These are phyloP conservation scores for Liriodendron chinense DNA, from an alignment of 164 flowering plant genomes.

Conservation along the genomic window DNA sequence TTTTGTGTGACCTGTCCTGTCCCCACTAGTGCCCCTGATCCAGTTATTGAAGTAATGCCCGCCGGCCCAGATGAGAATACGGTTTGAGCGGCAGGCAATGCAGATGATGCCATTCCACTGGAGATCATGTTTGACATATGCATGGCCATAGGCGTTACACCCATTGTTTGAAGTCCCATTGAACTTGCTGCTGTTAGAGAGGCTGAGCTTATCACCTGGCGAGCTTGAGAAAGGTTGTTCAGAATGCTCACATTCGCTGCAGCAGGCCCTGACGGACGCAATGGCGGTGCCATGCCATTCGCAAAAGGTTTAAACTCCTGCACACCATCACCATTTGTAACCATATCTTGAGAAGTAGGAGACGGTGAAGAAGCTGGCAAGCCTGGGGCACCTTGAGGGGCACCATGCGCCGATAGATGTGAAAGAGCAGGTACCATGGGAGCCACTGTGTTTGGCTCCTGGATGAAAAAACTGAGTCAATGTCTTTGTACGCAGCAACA, in stretches of 20 bases:
- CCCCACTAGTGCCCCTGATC: slow-evolving; percentile 57
- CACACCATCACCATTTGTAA: slow-evolving; percentile 44
- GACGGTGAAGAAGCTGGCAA: slow-evolving; percentile 72
- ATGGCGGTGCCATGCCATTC: slow-evolving; percentile 44
- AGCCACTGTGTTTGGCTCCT: slow-evolving; percentile 81
- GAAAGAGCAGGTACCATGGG: slow-evolving; percentile 55
- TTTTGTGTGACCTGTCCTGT: slow-evolving; percentile 56
- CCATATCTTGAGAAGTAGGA: slow-evolving; percentile 65
- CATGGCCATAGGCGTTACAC: slow-evolving; percentile 67
- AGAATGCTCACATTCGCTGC: slow-evolving; percentile 83
- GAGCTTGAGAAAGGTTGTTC: slow-evolving; percentile 79
- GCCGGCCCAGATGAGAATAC: slow-evolving; percentile 68
- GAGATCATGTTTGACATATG: slow-evolving; percentile 92
- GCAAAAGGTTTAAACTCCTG: slow-evolving; percentile 74
- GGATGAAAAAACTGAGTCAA: slow-evolving; percentile 15
- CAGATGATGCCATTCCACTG: slow-evolving; percentile 79
- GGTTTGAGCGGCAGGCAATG: slow-evolving; percentile 52
- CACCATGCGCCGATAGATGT: slow-evolving; percentile 56
- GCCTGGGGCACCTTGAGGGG: slow-evolving; percentile 55
- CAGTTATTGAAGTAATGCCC: slow-evolving; percentile 45
- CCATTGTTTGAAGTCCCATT: slow-evolving; percentile 64
- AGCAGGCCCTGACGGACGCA: slow-evolving; percentile 60
- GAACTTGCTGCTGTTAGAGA: slow-evolving; percentile 65
- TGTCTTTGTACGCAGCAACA: background rate
- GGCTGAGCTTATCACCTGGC: slow-evolving; percentile 62